Evolutionary conservation across 1,284 basidiomycete species (phyloP).

Genomic region (Leccinum olivaceoglutinosum): DNA sequence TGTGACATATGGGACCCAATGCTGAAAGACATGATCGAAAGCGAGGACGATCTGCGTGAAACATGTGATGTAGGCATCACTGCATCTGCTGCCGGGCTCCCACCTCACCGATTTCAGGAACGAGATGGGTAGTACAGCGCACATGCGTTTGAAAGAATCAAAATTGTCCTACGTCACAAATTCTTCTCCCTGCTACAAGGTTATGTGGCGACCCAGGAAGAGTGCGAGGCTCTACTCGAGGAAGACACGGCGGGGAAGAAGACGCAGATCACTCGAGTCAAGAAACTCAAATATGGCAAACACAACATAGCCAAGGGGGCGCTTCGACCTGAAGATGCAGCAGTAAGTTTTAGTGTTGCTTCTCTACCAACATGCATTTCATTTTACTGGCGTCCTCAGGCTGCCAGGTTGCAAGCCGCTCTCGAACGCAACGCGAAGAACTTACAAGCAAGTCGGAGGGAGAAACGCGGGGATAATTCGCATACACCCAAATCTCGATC

Average conservation of each 20-base stretch:
- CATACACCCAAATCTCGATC: conserved; percentile 18
- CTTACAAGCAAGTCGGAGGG: conserved; percentile 27
- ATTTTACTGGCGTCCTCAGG: conserved; percentile 31
- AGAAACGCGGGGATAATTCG: conserved; percentile 21
- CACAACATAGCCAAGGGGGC: conserved; percentile 86
- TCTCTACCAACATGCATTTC: not conserved
- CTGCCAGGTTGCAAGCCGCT: conserved; percentile 50
- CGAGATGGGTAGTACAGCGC: conserved; percentile 83
- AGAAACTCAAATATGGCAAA: conserved; percentile 57
- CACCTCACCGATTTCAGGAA: conserved; percentile 41
- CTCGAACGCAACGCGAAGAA: conserved; percentile 55
- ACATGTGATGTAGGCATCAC: conserved; percentile 59
- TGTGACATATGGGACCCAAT: conserved; percentile 87
- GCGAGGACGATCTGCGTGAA: conserved; percentile 60
- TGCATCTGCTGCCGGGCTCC: not conserved
- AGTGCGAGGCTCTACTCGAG: conserved; percentile 60
- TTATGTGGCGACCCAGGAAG: conserved; percentile 61
- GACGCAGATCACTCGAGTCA: conserved; percentile 35
- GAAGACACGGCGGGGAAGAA: conserved; percentile 41
- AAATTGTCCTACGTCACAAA: conserved; percentile 79
- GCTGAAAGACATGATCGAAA: conserved; percentile 74
- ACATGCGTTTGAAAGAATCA: conserved; percentile 75
- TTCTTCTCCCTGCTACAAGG: conserved; percentile 82
- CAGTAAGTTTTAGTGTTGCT: conserved; percentile 40
- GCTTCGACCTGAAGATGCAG: conserved; percentile 71